Conservation (phyloP, 2,329 filamentous ascomycete genomes). For the Hymenoscyphus fraxineus region DNA sequence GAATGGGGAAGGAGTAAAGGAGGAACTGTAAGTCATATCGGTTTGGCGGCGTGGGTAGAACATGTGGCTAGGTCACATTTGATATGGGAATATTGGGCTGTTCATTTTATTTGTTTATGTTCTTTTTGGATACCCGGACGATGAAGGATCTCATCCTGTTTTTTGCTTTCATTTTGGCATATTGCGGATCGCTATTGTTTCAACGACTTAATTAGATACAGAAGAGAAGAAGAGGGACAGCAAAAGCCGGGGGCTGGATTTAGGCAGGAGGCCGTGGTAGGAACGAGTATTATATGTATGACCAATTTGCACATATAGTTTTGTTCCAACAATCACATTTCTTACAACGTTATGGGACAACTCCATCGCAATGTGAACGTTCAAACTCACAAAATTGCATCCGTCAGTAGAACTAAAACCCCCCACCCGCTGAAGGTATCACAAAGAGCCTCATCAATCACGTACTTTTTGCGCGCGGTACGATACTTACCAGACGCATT, state of each 20-base stretch:
- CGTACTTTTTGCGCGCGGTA: not conserved
- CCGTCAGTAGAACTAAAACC: not conserved
- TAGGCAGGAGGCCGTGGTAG: not conserved
- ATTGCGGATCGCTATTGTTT: not conserved
- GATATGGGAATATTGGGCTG: not conserved
- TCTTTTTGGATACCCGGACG: not conserved
- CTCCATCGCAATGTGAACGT: not conserved
- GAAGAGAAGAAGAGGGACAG: not conserved
- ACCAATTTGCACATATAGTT: not conserved
- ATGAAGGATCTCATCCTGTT: constrained; percentile 2
- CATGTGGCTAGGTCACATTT: not conserved
- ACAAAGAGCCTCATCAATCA: not conserved
- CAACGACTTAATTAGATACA: constrained; percentile 1
- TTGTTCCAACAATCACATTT: not conserved
- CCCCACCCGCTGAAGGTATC: not conserved
- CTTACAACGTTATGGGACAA: not conserved
- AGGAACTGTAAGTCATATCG: not conserved
- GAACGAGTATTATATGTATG: not conserved
- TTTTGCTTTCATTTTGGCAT: not conserved
- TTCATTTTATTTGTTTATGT: not conserved
- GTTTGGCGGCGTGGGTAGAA: not conserved
- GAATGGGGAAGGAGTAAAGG: not conserved
- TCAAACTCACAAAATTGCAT: not conserved
- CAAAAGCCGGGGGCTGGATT: not conserved
- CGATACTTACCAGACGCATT: not conserved